Evolutionary conservation across 2,329 filamentous ascomycete genomes (phyloP), one percentile per base, ranked within the genome.

Genomic region (Colletotrichum endophyticum): DNA sequence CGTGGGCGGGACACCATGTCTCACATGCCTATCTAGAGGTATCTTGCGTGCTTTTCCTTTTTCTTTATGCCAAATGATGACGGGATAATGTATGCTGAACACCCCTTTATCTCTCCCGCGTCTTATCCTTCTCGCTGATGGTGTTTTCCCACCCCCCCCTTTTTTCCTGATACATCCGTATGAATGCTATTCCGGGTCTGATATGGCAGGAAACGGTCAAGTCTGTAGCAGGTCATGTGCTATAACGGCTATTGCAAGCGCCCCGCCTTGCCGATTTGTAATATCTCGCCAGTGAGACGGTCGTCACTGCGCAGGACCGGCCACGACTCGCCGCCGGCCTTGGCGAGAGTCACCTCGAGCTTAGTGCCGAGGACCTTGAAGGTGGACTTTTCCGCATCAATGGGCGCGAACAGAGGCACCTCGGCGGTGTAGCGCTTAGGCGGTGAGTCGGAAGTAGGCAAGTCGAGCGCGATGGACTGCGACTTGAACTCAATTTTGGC

Each of bases 321-420:
- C 96, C 96, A 98, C 81, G 95, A 94, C 57, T 90, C 89, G 13
- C 93, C 94, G 80, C 96, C 94, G 4, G 93, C 93, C 86, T 92
- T 92, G 83, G 84, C 91, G 71, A 98, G 87, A 32, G 89, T 93
- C 81, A 98, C 87, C 85, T 98, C 96, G 68, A 98, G 87, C 88
- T 98, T 98, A 2, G 96, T 98, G 30, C 95, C 95, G 84, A 98
- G 89, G 75, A 98, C 92, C 86, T 95, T 95, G 87, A 92, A 96
- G 73, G 90, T 90, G 79, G 94, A 95, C 84, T 94, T 93, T 73
- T 91, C 93, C 4, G 93, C 85, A 79, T 98, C 93, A 81, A 99
- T 96, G 5, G 89, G 81, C 2, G 91, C 95, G 83, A 93, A 99
- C 28, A 99, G 90, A 19, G 93, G 92, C 77, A 98, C 91, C 16